phyloP scores from a whole-genome alignment of 2,329 filamentous ascomycete genomes.

The Trichoderma sp. region DNA sequence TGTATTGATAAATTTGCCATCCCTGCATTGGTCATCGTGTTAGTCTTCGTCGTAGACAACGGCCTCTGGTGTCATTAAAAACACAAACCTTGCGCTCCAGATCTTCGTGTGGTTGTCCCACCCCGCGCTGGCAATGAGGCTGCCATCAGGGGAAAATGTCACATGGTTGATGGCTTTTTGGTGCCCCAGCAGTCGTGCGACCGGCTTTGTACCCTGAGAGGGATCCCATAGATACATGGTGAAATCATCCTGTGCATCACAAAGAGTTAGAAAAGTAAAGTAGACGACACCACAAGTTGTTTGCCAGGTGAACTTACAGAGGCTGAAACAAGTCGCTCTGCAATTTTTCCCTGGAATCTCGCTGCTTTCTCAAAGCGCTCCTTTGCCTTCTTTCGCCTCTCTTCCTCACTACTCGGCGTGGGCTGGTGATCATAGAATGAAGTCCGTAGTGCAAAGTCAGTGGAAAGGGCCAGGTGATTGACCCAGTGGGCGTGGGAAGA shows the following conservation, averaged over 20 bases:
- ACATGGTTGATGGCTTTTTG: conserved; percentile 98
- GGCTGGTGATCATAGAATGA: conserved; percentile 81
- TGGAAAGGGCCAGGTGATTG: conserved; percentile 91
- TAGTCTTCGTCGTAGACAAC: conserved; percentile 21
- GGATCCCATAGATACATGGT: conserved; percentile 97
- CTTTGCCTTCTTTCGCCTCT: conserved; percentile 72
- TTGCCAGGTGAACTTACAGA: conserved; percentile 45
- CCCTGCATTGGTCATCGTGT: conserved; percentile 41
- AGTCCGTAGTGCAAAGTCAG: conserved; percentile 85
- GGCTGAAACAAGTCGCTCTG: conserved; percentile 84
- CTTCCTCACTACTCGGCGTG: conserved; percentile 68
- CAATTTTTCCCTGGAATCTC: conserved; percentile 70
- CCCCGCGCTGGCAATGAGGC: conserved; percentile 80
- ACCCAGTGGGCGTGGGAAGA: conserved; percentile 89
- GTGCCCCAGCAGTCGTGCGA: conserved; percentile 88
- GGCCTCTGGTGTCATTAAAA: not conserved
- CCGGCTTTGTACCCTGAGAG: conserved; percentile 72
- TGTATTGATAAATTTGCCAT: conserved; percentile 80
- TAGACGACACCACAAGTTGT: not conserved
- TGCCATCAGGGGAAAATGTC: conserved; percentile 87
- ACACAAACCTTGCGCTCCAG: conserved; percentile 72
- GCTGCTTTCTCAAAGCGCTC: conserved; percentile 85
- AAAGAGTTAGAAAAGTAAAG: not conserved
- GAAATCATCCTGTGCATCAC: conserved; percentile 67
- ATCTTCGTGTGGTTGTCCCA: conserved; percentile 96